Percentiles rank a stretch among this genome's conserved stretches.
Evolutionary conservation across 1,284 basidiomycete genomes (phyloP).

Genomic region (Tausonia pullulans): DNA sequence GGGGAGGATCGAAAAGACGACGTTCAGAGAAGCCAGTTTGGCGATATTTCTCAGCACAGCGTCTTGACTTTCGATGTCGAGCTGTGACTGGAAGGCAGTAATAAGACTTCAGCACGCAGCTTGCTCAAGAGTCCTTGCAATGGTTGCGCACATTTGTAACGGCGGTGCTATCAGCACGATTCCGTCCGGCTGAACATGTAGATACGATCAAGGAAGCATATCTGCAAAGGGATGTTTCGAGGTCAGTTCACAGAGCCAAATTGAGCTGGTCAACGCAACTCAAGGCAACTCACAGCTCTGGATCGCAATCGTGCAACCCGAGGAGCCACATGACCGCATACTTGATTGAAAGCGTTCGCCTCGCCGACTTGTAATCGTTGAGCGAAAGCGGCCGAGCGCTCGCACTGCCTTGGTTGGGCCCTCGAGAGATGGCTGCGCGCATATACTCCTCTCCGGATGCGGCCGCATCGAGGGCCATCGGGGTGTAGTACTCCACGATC

Average conservation of each 20-base stretch:
- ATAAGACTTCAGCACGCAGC: no score
- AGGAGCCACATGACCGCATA: not conserved
- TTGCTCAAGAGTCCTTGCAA: no score
- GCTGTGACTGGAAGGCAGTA: no score
- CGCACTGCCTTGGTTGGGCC: constrained; percentile 20
- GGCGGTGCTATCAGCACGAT: no score
- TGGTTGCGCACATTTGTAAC: no score
- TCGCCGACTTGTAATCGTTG: not conserved
- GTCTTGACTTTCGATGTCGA: no score
- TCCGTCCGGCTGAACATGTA: no score
- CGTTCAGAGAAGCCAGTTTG: constrained; percentile 25
- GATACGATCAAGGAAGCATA: no score
- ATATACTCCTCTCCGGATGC: not conserved
- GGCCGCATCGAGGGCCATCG: no score
- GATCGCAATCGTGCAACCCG: constrained; percentile 11
- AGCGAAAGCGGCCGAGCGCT: constrained; percentile 19
- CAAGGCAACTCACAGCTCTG: constrained; percentile 11
- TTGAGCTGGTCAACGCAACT: constrained; percentile 16
- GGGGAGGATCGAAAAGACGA: constrained; percentile 52
- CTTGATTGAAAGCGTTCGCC: not conserved
- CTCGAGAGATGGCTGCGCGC: not conserved
- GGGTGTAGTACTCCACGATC: not conserved
- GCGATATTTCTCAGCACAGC: constrained; percentile 25
- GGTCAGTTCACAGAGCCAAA: not conserved
- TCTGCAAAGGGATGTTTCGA: no score